Evolutionary conservation across 2,329 filamentous ascomycete genomes (phyloP), one percentile per base, ranked within the genome.

Genomic region (Beauveria caledonica): DNA sequence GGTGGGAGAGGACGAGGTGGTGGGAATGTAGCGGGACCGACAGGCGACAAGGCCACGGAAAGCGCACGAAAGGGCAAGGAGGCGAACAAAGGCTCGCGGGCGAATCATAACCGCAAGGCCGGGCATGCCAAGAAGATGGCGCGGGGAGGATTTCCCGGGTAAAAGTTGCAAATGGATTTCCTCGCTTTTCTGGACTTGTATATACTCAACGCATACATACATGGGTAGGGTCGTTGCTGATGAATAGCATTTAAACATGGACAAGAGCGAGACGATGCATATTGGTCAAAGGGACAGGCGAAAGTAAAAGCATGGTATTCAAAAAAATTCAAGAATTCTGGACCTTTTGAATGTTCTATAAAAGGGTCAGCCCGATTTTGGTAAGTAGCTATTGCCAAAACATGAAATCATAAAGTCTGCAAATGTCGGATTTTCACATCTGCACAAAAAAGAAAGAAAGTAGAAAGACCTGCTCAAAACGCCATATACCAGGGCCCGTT

Each of bases 101-200:
- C 90, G 36, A 96, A 96, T 70, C 92, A 96, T 71, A 94, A 91
- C 72, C 84, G 92, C 27, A 82, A 91, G 54, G 89, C 95, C 69
- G 81, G 81, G 62, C 76, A 83, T 40, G 84, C 85, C 13, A 84
- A 74, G 68, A 88, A 88, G 74, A 86, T 87, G 83, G 82, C 81
- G 15, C 78, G 84, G 27, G 76, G 74, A 19, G 75, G 75, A 1
- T 72, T 77, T 48, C 66, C 71, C 3, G 58, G 50, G 3, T 60
- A 40, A 49, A 27, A 17, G 48, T 17, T n/a, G 39, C 21, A 42
- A 21, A 17, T 13, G 17, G 33, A n/a, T 27, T 51, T 25, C 8
- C 4, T 13, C 33, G 19, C 36, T 8, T 50, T 49, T 11, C 23
- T 36, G 13, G n/a, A 39, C 5, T 23, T 42, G 11, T 46, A 19